Conservation (phyloP, 176 grass and related monocot genomes). For the Juncus inflexus region DNA sequence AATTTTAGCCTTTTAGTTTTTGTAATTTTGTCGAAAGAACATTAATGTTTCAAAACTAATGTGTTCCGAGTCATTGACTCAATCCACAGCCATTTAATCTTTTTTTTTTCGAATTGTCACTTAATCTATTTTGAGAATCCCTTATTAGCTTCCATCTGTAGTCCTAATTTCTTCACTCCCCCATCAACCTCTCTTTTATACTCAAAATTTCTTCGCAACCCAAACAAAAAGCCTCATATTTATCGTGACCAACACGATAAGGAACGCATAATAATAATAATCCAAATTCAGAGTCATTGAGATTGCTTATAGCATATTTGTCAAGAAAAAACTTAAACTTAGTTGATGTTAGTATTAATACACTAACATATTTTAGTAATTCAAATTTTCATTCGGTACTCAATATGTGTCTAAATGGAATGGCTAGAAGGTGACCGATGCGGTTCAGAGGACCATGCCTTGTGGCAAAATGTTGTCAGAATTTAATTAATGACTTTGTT, state of each 20-base stretch:
- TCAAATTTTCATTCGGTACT: too few relatives aligned
- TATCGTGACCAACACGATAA: conserved; percentile 24
- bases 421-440: conserved; percentile 15
- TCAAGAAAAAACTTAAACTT: too few relatives aligned
- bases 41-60: too few relatives aligned
- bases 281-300: conserved; percentile 45
- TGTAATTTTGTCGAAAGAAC: too few relatives aligned
- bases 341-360: too few relatives aligned
- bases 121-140: too few relatives aligned
- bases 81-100: too few relatives aligned
- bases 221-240: conserved; percentile 32
- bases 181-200: conserved; percentile 39
- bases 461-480: neutral
- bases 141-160: conserved; percentile 19
- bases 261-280: conserved; percentile 51
- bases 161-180: neutral
- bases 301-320: conserved; percentile 19
- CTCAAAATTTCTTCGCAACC: conserved; percentile 19
- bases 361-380: too few relatives aligned
- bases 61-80: too few relatives aligned
- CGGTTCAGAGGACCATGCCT: conserved; percentile 14
- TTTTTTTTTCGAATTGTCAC: too few relatives aligned
- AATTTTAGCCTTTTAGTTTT: too few relatives aligned
- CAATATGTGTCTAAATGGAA: conserved; percentile 2
- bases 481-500: too few relatives aligned